Evolutionary conservation across 2,329 filamentous ascomycete genomes (phyloP).

Genomic region (Neocucurbitaria cava): DNA sequence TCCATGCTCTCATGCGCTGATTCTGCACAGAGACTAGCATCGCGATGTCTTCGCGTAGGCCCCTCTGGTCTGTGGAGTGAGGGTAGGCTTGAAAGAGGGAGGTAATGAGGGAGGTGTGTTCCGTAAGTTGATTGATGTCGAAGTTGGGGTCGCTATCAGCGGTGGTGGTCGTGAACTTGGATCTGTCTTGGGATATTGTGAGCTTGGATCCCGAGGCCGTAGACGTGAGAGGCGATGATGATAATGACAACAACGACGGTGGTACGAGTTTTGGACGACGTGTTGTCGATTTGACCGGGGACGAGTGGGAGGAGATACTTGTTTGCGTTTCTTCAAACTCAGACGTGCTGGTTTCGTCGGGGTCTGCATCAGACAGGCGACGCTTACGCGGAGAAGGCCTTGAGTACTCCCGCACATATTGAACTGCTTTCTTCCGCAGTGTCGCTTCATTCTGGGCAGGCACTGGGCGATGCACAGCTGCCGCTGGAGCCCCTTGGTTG

Average conservation of each 20-base stretch:
- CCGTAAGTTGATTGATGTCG: constrained; percentile 13
- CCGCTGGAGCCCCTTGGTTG: background rate
- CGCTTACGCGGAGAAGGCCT: constrained; percentile 10
- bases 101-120: constrained; percentile 23
- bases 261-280: background rate
- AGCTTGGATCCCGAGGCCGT: too few relatives aligned
- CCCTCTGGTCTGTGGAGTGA: constrained; percentile 12
- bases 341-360: constrained; percentile 7
- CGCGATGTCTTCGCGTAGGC: constrained; percentile 26
- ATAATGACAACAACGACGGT: too few relatives aligned
- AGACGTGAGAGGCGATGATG: background rate
- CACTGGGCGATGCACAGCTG: background rate
- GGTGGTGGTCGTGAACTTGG: too few relatives aligned
- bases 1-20: constrained; percentile 23
- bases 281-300: background rate
- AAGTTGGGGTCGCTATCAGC: constrained; percentile 13
- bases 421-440: constrained; percentile 22
- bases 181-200: constrained; percentile 4
- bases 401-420: constrained; percentile 21
- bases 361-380: constrained; percentile 10
- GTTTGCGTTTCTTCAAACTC: constrained; percentile 3
- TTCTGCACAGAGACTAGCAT: constrained; percentile 22
- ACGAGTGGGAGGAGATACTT: background rate
- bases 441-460: constrained; percentile 7
- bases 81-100: constrained; percentile 26